phyloP scores from a whole-genome alignment of 2,329 filamentous ascomycete genomes.

The Sporothrix curviconia region DNA sequence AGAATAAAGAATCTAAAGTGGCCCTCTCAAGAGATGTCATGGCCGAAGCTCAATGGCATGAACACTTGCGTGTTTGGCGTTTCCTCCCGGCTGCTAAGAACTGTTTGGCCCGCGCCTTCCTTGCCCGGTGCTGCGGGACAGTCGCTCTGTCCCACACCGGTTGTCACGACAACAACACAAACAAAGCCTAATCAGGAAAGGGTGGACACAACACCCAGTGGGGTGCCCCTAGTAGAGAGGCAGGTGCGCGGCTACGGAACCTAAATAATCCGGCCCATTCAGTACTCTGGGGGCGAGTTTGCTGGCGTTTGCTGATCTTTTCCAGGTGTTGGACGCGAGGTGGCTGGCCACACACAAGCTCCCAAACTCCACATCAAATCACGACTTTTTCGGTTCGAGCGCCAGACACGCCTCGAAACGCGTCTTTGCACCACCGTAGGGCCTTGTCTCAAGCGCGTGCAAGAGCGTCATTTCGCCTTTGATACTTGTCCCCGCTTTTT shows the following conservation, averaged over 20 bases:
- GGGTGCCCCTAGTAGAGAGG: neutral
- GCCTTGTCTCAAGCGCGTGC: neutral
- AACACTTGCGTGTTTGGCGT: conserved; percentile 12
- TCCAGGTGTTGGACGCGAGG: too few species aligned
- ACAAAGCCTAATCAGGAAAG: conserved; percentile 1
- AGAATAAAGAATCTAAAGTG: conserved; percentile 8
- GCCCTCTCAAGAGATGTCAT: conserved; percentile 6
- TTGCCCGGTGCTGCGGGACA: neutral
- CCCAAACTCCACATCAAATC: neutral
- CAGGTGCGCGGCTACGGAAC: neutral
- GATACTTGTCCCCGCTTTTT: neutral
- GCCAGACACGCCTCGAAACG: too few species aligned
- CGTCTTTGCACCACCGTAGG: neutral
- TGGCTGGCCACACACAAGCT: too few species aligned
- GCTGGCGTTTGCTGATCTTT: neutral
- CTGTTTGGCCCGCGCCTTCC: neutral
- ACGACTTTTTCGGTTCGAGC: too few species aligned
- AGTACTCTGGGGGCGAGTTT: neutral
- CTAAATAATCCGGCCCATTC: conserved; percentile 1
- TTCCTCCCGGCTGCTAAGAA: neutral
- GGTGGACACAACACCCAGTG: neutral
- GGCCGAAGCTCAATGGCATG: conserved; percentile 14
- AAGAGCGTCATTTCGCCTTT: neutral
- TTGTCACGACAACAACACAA: conserved; percentile 19
- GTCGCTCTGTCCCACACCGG: conserved; percentile 11